Evolutionary conservation across 2,329 filamentous ascomycete species (phyloP), one percentile per base, ranked within the genome.

Genomic region (Penicillium sp.): DNA sequence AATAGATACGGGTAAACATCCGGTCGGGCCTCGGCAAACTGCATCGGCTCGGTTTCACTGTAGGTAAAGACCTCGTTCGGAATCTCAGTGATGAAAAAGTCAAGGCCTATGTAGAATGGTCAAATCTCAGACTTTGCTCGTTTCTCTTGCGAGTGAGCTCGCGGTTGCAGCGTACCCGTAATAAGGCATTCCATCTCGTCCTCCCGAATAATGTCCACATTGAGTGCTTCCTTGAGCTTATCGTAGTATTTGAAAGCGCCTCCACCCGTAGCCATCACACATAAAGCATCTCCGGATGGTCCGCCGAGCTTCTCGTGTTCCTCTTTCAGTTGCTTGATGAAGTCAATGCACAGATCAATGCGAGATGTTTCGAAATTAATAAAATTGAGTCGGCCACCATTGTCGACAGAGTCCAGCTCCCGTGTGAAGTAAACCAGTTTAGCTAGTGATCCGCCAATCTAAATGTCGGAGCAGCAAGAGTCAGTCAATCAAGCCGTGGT

Each of bases 161-260:
- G 6, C 2, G 6, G 2, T 22, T n/a, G n/a, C 8, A 2, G 57
- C 75, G 56, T 69, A 89, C 87, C 89, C 62, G 93, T 93, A 56
- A 98, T 98, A 51, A 98, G 74, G 66, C 93, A 98, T 69, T 95
- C 89, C 93, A 98, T 98, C 72, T 98, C 93, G 63, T 98, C 93
- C 69, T 97, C 93, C 37, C 89, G 78, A 61, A 90, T 75, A 17
- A 98, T 89, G 64, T 96, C 86, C 1, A 95, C 87, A 15, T 87
- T 87, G 43, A 98, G 73, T 5, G 84, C 82, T 54, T 90, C 81
- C 64, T 83, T 84, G 60, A 98, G 88, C 69, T 83, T 84, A 67
- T 97, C 89, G 69, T 97, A 96, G 72, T 87, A 98, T 69, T 97
- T 96, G 77, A 87, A 97, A 4, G 93, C 90, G 21, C 93, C 93